These are phyloP conservation scores for Suillus clintonianus DNA, from an alignment of 768 basidiomycete genomes.

Conservation along the genomic window DNA sequence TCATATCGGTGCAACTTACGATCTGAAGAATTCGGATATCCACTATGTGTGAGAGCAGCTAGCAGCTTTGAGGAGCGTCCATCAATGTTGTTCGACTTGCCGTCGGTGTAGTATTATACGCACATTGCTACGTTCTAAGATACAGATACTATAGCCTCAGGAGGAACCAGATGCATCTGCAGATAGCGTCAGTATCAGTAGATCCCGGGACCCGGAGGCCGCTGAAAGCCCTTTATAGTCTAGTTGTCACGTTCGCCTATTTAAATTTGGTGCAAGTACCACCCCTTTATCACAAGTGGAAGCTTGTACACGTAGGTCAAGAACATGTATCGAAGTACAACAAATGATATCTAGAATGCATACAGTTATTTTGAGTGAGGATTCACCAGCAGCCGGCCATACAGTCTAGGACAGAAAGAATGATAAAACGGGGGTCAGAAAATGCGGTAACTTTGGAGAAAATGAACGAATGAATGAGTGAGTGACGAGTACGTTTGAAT, in stretches of 20 bases:
- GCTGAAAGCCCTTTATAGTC: no score
- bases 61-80: no score
- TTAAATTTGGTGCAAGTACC: not conserved
- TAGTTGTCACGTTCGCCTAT: not conserved
- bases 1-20: no score
- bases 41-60: no score
- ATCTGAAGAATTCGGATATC: no score
- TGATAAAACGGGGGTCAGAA: not conserved
- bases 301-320: not conserved
- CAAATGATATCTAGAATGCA: not conserved
- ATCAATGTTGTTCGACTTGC: no score
- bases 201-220: no score
- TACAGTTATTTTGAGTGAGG: not conserved
- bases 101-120: no score
- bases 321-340: not conserved
- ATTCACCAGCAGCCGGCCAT: not conserved
- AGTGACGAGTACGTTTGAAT: not conserved
- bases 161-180: no score
- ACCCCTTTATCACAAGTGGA: not conserved
- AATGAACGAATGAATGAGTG: not conserved
- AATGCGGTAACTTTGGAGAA: not conserved
- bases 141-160: no score
- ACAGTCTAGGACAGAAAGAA: not conserved
- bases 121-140: no score
- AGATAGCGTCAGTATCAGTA: no score